phyloP scores from a whole-genome alignment of 1,284 basidiomycete genomes.

The Leccinum colubrinum region DNA sequence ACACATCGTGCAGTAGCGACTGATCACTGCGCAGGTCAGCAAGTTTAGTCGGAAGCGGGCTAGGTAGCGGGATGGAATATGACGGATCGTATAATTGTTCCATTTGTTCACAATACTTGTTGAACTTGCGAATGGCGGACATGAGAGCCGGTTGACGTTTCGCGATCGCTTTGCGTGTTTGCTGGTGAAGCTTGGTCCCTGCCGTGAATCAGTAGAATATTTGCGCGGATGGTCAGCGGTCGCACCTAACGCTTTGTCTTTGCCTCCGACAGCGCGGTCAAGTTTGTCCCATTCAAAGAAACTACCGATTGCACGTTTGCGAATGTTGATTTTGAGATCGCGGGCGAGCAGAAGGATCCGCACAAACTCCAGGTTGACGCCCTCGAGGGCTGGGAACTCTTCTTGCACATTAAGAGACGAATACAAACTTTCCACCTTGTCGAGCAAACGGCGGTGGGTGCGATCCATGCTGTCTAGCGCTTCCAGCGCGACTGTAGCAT shows the following conservation, averaged over 20 bases:
- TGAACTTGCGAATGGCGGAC: too few species aligned
- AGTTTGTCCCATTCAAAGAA: conserved; percentile 1
- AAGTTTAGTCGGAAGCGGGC: too few species aligned
- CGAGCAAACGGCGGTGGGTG: not conserved
- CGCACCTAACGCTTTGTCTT: not conserved
- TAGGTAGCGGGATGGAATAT: too few species aligned
- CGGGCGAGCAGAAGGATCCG: not conserved
- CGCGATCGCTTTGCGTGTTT: too few species aligned
- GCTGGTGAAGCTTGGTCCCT: too few species aligned
- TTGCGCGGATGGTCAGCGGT: not conserved
- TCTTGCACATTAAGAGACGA: not conserved
- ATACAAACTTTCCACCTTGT: not conserved
- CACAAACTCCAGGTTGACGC: not conserved
- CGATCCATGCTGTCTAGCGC: not conserved
- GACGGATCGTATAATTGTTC: too few species aligned
- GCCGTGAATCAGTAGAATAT: not conserved
- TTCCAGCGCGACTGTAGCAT: not conserved
- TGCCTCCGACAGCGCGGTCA: not conserved
- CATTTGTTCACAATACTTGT: too few species aligned
- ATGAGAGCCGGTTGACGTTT: too few species aligned
- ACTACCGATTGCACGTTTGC: not conserved
- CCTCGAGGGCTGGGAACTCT: not conserved
- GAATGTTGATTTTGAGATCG: not conserved
- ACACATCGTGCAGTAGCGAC: too few species aligned
- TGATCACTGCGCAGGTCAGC: too few species aligned